phyloP scores from a whole-genome alignment of 2,329 filamentous ascomycete species.

The Hymenoscyphus scutula region DNA sequence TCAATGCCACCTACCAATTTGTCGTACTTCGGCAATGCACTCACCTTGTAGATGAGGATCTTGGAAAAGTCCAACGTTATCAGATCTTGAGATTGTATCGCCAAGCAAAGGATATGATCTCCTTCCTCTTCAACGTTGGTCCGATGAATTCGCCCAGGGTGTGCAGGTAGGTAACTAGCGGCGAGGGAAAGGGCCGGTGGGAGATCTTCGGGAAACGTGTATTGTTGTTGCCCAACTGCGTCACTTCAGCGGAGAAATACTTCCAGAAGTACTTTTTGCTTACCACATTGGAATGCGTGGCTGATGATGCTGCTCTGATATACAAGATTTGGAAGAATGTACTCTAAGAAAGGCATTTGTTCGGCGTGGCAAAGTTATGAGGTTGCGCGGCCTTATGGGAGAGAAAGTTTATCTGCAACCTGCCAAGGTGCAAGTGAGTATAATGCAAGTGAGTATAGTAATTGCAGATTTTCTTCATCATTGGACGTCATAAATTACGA shows the following conservation, averaged over 20 bases:
- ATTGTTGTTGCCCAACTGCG: background rate
- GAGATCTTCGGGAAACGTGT: background rate
- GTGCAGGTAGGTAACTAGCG: background rate
- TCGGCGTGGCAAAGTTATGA: background rate
- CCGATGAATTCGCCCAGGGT: background rate
- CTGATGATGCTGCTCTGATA: background rate
- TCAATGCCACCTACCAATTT: background rate
- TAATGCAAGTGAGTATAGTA: background rate
- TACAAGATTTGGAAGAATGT: background rate
- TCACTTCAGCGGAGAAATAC: background rate
- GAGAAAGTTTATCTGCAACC: background rate
- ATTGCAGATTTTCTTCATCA: background rate
- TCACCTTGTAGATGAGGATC: no score
- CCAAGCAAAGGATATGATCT: background rate
- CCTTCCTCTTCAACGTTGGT: conserved; percentile 1
- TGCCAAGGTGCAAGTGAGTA: background rate
- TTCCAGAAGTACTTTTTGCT: background rate
- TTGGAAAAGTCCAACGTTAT: background rate
- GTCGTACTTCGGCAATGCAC: background rate
- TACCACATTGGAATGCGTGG: background rate
- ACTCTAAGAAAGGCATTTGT: background rate
- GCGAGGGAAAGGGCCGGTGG: background rate
- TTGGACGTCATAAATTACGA: background rate
- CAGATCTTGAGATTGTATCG: background rate
- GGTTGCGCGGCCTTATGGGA: no score